phyloP scores from a whole-genome alignment of 2,329 filamentous ascomycete species.

The Dactylella cylindrospora region DNA sequence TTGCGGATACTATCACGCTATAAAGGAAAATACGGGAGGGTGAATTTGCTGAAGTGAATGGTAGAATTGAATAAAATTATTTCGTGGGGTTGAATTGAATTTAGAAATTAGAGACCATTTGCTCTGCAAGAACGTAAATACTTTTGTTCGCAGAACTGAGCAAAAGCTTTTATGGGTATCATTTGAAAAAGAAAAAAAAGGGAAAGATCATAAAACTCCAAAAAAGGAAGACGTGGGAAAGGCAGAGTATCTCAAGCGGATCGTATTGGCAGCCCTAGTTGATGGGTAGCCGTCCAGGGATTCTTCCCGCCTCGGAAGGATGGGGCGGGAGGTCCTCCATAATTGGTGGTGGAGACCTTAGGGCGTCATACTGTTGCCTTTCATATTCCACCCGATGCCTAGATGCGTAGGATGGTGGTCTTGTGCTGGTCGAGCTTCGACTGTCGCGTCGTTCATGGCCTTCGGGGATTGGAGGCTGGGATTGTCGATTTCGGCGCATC shows the following conservation, averaged over 20 bases:
- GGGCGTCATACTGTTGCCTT: neutral
- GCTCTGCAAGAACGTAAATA: too few species aligned
- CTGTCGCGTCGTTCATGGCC: conserved; percentile 4
- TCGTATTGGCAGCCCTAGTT: conserved; percentile 18
- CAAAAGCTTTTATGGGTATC: conserved; percentile 35
- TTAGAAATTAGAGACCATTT: too few species aligned
- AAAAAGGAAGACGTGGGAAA: neutral
- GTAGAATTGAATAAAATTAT: too few species aligned
- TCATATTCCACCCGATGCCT: conserved; percentile 40
- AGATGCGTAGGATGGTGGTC: conserved; percentile 48
- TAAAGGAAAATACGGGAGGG: too few species aligned
- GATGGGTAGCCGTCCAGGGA: neutral
- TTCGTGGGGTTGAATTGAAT: too few species aligned
- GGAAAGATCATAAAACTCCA: conserved; percentile 8
- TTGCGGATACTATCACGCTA: too few species aligned
- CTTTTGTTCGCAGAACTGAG: too few species aligned
- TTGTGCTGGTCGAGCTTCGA: conserved; percentile 33
- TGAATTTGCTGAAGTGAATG: too few species aligned
- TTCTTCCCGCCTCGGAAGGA: neutral
- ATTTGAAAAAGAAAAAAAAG: neutral
- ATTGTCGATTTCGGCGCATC: conserved; percentile 43
- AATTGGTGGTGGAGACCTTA: neutral
- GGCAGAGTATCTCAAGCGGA: neutral
- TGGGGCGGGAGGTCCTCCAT: conserved; percentile 9
- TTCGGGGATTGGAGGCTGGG: conserved; percentile 18